Conservation (phyloP, 768 basidiomycete species). For the Leccinum truebloodii region DNA sequence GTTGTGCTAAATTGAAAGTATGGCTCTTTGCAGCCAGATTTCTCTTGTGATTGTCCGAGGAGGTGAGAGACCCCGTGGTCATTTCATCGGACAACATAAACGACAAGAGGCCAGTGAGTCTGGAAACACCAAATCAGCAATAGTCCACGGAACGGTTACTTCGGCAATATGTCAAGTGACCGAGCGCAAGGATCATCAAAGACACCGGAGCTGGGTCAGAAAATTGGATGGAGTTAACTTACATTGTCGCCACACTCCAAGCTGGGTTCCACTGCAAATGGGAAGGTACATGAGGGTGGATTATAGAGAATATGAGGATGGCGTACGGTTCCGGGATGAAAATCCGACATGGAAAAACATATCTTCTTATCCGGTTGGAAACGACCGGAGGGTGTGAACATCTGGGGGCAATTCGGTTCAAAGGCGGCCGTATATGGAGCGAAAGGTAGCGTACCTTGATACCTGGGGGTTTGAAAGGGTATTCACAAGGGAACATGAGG, state of each 20-base stretch:
- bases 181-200: conserved; percentile 10
- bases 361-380: conserved; percentile 95
- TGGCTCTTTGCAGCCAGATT: conserved; percentile 79
- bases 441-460: conserved; percentile 69
- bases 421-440: conserved; percentile 5
- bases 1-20: conserved; percentile 77
- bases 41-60: conserved; percentile 77
- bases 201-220: conserved; percentile 3
- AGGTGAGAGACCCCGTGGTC: conserved; percentile 90
- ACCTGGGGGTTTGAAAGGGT: conserved; percentile 95
- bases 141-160: neutral
- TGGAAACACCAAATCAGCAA: conserved; percentile 34
- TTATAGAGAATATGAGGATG: neutral
- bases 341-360: conserved; percentile 98
- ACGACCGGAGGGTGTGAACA: conserved; percentile 88
- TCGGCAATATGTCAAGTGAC: conserved; percentile 18
- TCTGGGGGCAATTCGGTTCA: conserved; percentile 46
- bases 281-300: conserved; percentile 1
- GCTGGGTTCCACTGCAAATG: conserved; percentile 86
- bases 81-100: conserved; percentile 97
- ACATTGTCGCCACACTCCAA: conserved; percentile 96
- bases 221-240: conserved; percentile 33
- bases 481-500: conserved; percentile 90
- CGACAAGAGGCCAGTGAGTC: conserved; percentile 88
- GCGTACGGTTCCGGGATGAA: conserved; percentile 85